Percentiles rank a stretch among this genome's conserved stretches.
Evolutionary conservation across 2,329 filamentous ascomycete species (phyloP).

Genomic region (Microcyclosporella mali): DNA sequence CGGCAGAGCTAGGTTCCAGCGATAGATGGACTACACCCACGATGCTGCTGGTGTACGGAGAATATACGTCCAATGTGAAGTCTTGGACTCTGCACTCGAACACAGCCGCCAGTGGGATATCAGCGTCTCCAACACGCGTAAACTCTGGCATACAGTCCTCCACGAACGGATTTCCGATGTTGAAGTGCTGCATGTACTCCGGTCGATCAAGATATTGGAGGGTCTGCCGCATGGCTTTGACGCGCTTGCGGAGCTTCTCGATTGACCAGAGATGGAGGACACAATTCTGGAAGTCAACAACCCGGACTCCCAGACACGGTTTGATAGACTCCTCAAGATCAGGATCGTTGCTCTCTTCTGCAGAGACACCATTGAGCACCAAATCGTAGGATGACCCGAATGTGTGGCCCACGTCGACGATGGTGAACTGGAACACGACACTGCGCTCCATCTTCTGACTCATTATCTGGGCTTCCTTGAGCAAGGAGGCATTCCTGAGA

Average conservation of each 20-base stretch:
- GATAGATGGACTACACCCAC: constrained; percentile 87
- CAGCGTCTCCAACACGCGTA: constrained; percentile 84
- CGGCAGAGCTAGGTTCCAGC: constrained; percentile 85
- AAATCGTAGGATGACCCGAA: constrained; percentile 94
- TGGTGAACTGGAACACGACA: constrained; percentile 89
- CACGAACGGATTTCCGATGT: constrained; percentile 85
- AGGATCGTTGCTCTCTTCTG: constrained; percentile 70
- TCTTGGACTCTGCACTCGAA: constrained; percentile 94
- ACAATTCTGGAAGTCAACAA: constrained; percentile 81
- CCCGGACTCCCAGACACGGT: constrained; percentile 82
- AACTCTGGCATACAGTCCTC: constrained; percentile 89
- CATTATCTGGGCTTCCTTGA: constrained; percentile 98
- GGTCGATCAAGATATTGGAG: constrained; percentile 94
- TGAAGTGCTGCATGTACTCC: constrained; percentile 89
- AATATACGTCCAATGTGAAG: constrained; percentile 82
- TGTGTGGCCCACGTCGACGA: constrained; percentile 81
- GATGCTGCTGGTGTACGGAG: constrained; percentile 84
- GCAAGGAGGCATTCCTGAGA: constrained; percentile 73
- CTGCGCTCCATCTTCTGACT: constrained; percentile 91
- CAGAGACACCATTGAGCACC: constrained; percentile 81
- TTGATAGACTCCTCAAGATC: constrained; percentile 70
- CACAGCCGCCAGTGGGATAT: constrained; percentile 85
- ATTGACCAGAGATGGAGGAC: constrained; percentile 92
- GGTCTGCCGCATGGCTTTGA: constrained; percentile 91
- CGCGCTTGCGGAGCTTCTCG: constrained; percentile 80